Evolutionary conservation across 768 basidiomycete genomes (phyloP).

Genomic region (Boletellus sp.): DNA sequence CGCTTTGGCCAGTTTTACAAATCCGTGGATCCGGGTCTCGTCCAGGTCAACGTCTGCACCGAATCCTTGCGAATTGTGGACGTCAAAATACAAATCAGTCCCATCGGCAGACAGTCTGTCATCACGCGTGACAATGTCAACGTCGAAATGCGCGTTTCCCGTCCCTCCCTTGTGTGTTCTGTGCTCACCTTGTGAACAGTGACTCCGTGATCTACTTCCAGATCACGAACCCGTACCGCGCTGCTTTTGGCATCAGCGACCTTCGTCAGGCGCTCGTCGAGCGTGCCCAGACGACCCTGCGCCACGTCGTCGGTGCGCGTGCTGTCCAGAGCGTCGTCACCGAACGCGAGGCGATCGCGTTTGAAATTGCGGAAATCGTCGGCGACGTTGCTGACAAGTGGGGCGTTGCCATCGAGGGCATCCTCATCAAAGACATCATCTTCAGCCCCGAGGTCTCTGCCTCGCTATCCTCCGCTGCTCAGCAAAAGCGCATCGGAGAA

Average conservation of each 20-base stretch:
- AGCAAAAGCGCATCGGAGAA: conserved; percentile 96
- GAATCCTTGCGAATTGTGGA: conserved; percentile 84
- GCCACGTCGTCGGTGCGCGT: conserved; percentile 95
- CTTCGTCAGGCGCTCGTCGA: conserved; percentile 81
- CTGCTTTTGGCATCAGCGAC: conserved; percentile 90
- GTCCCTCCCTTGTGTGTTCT: neutral
- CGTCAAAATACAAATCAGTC: conserved; percentile 92
- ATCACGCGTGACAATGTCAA: conserved; percentile 97
- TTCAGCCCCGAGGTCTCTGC: conserved; percentile 89
- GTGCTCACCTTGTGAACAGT: conserved; percentile 35
- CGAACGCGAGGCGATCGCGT: conserved; percentile 94
- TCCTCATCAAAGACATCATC: conserved; percentile 93
- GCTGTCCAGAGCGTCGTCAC: conserved; percentile 95
- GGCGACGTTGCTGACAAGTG: conserved; percentile 91
- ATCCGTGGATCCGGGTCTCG: conserved; percentile 89
- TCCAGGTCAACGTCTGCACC: conserved; percentile 91
- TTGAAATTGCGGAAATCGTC: conserved; percentile 95
- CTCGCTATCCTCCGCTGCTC: conserved; percentile 90
- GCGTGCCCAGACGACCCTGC: conserved; percentile 89
- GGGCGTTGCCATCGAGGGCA: conserved; percentile 96
- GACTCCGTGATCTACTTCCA: conserved; percentile 95
- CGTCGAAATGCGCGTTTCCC: conserved; percentile 71
- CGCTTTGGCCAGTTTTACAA: conserved; percentile 97
- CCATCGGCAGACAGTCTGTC: conserved; percentile 83
- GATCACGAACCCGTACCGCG: conserved; percentile 85